Evolutionary conservation across 78 protist species (phyloP).

Genomic region (Corallochytrium limacisporum): DNA sequence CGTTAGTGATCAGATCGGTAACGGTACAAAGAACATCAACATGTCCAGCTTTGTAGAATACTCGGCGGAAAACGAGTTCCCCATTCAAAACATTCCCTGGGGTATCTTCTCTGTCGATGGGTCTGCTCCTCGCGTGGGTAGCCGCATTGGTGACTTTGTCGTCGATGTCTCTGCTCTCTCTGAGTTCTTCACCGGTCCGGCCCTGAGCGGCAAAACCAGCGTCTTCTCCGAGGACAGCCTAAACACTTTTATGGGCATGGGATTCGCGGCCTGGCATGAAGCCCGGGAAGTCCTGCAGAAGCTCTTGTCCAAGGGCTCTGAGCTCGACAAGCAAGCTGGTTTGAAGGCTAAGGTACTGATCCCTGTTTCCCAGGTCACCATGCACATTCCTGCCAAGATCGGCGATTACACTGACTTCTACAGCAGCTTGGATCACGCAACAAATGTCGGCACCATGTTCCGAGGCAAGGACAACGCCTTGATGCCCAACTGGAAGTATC

Average conservation of each 20-base stretch:
- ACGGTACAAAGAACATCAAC: too few relatives aligned
- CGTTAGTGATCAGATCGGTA: too few relatives aligned
- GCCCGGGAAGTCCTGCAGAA: constrained; percentile 27
- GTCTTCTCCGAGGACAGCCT: constrained; percentile 39
- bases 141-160: constrained; percentile 72
- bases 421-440: constrained; percentile 77
- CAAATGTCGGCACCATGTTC: constrained; percentile 76
- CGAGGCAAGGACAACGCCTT: constrained; percentile 58
- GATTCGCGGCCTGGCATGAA: constrained; percentile 45
- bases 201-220: not conserved
- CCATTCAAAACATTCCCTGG: constrained; percentile 80
- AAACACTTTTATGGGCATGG: constrained; percentile 62
- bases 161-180: constrained; percentile 50
- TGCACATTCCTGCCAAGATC: constrained; percentile 43
- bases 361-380: not conserved
- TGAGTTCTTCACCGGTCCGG: constrained; percentile 19
- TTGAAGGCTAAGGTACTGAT: constrained; percentile 21
- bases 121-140: constrained; percentile 38
- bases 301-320: constrained; percentile 31
- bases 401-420: constrained; percentile 93
- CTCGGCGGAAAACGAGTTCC: constrained; percentile 42
- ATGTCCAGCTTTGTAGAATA: constrained; percentile 12
- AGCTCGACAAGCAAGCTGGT: constrained; percentile 25
- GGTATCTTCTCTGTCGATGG: constrained; percentile 47
- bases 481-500: constrained; percentile 66